A percentile compares a stretch with the other conserved stretches of the same genome.
Conservation (phyloP, 1,139 yeast genomes). For the Suhomyces yuchorum region DNA sequence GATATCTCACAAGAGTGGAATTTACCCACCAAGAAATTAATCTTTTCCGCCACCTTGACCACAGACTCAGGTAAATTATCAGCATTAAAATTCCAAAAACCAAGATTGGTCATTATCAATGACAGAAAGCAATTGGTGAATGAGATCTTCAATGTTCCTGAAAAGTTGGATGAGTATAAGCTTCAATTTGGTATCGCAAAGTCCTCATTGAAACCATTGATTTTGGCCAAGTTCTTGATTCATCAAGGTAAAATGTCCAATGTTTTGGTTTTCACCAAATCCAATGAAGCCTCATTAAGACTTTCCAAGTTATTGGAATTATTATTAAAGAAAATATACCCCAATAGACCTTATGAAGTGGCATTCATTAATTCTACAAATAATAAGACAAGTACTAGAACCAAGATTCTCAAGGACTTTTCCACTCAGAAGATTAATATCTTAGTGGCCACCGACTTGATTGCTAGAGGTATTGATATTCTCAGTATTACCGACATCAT, state of each 20-base stretch:
- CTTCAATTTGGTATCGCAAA: conserved; percentile 57
- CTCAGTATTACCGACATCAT: conserved; percentile 70
- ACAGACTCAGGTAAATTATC: conserved; percentile 89
- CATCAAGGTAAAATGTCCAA: conserved; percentile 32
- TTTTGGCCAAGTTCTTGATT: conserved; percentile 58
- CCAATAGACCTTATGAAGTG: conserved; percentile 20
- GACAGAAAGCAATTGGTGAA: conserved; percentile 50
- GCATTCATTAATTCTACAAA: conserved; percentile 47
- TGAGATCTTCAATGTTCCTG: conserved; percentile 60
- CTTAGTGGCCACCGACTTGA: conserved; percentile 85
- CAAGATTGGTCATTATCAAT: conserved; percentile 73
- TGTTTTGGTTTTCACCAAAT: conserved; percentile 72
- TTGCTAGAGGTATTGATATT: conserved; percentile 93
- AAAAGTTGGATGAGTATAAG: conserved; percentile 52
- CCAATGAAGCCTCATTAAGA: conserved; percentile 84
- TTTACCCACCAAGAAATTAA: conserved; percentile 53
- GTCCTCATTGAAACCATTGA: conserved; percentile 71
- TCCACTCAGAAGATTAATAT: conserved; percentile 51
- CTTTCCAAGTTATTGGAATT: conserved; percentile 61
- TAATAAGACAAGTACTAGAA: conserved; percentile 44
- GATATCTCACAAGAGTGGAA: conserved; percentile 30
- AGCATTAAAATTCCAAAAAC: conserved; percentile 64
- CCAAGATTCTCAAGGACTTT: conserved; percentile 58
- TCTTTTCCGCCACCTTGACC: conserved; percentile 92
- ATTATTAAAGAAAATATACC: conserved; percentile 35